phyloP scores from a whole-genome alignment of 768 basidiomycete species.

The Mycena sanguinolenta region DNA sequence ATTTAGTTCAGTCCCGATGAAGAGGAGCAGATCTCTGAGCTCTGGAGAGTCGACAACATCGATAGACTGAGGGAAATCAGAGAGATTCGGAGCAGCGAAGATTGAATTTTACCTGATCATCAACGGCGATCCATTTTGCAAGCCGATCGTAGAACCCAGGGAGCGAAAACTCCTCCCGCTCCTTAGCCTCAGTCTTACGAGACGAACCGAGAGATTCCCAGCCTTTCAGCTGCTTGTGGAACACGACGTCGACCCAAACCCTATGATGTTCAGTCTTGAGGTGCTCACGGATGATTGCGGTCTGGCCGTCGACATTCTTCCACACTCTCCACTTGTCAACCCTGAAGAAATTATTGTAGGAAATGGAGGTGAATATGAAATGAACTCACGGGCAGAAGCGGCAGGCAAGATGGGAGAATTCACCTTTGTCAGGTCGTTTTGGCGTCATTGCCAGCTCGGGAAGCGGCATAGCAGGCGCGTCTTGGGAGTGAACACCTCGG shows the following conservation, averaged over 20 bases:
- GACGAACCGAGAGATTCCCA: background rate
- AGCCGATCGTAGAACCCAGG: background rate
- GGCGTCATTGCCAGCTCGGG: background rate
- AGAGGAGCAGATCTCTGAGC: background rate
- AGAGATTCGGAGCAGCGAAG: background rate
- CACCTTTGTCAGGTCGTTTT: background rate
- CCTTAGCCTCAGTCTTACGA: background rate
- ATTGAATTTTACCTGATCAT: slow-evolving; percentile 6
- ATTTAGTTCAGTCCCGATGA: background rate
- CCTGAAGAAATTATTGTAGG: background rate
- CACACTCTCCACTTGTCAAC: background rate
- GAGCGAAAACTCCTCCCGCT: background rate
- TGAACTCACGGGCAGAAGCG: background rate
- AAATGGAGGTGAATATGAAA: background rate
- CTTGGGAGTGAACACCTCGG: background rate
- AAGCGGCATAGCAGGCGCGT: background rate
- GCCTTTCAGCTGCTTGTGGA: background rate
- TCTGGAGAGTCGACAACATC: slow-evolving; percentile 5
- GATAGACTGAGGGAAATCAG: background rate
- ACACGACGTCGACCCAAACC: background rate
- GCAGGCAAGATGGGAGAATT: background rate
- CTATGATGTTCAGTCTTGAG: background rate
- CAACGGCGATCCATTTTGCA: slow-evolving; percentile 4
- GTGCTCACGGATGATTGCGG: background rate
- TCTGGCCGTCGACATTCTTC: background rate